Evolutionary conservation across 208 protist genomes (phyloP).

Genomic region (Acanthamoeba royreba): DNA sequence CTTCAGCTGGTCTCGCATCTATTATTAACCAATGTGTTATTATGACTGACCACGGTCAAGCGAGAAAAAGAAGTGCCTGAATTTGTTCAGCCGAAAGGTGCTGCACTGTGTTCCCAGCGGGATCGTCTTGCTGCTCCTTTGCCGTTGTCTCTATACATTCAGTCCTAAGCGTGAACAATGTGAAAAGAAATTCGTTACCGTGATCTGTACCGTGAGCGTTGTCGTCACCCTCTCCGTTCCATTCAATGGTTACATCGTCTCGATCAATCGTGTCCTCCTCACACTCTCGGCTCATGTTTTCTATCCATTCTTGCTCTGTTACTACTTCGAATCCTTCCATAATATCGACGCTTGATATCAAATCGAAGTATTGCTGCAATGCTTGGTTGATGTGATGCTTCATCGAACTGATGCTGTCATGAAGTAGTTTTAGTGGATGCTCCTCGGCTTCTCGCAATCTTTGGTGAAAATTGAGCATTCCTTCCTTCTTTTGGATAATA

Average conservation of each 20-base stretch:
- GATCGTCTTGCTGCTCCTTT: too few species aligned
- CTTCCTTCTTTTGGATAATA: background rate
- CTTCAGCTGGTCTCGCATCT: constrained; percentile 19
- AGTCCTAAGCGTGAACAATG: background rate
- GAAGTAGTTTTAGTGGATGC: background rate
- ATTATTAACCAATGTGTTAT: background rate
- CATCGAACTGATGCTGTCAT: background rate
- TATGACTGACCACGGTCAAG: background rate
- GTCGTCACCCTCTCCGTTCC: background rate
- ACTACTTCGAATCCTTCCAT: constrained; percentile 25
- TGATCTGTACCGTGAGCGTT: background rate
- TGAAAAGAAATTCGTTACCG: background rate
- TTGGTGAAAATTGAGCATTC: constrained; percentile 29
- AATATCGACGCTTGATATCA: constrained; percentile 11
- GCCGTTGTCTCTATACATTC: background rate
- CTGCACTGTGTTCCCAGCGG: too few species aligned
- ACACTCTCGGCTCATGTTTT: background rate
- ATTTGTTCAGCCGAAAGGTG: background rate
- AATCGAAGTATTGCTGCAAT: background rate
- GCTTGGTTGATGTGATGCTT: background rate
- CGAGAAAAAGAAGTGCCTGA: too few species aligned
- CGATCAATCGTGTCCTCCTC: background rate
- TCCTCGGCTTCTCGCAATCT: background rate
- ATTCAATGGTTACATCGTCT: background rate
- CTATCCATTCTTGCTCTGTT: background rate